Conservation (phyloP, 1,284 basidiomycete genomes). For the Chalciporus sp. region DNA sequence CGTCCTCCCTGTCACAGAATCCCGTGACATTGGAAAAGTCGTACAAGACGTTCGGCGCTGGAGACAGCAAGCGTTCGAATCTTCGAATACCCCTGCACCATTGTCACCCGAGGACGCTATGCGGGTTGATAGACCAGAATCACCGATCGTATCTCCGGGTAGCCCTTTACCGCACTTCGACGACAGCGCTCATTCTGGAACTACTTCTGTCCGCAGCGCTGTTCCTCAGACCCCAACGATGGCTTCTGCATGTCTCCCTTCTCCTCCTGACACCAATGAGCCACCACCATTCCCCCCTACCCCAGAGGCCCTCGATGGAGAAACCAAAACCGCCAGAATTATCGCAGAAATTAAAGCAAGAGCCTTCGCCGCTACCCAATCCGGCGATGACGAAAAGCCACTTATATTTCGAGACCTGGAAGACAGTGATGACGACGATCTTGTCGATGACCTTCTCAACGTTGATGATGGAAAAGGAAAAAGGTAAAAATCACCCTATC, state of each 20-base stretch:
- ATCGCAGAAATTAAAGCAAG: slow-evolving; percentile 65
- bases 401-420: slow-evolving; percentile 46
- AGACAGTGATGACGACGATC: slow-evolving; percentile 54
- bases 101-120: slow-evolving; percentile 17
- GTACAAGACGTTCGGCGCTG: slow-evolving; percentile 45
- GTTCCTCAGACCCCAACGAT: slow-evolving; percentile 12
- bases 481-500: slow-evolving; percentile 15
- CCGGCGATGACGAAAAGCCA: slow-evolving; percentile 45
- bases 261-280: slow-evolving; percentile 36
- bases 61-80: slow-evolving; percentile 36
- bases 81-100: slow-evolving; percentile 6
- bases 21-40: slow-evolving; percentile 33
- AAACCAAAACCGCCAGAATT: slow-evolving; percentile 54
- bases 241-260: slow-evolving; percentile 37
- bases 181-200: neutral
- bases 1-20: slow-evolving; percentile 31
- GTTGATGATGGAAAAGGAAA: slow-evolving; percentile 16
- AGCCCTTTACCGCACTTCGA: slow-evolving; percentile 4
- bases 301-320: slow-evolving; percentile 46
- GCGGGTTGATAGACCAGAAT: slow-evolving; percentile 27
- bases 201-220: neutral
- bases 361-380: slow-evolving; percentile 44
- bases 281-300: slow-evolving; percentile 35
- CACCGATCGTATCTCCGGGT: neutral
- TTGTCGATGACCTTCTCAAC: slow-evolving; percentile 25